Evolutionary conservation across 1,284 basidiomycete genomes (phyloP).

Genomic region (Puccinia novopanici): DNA sequence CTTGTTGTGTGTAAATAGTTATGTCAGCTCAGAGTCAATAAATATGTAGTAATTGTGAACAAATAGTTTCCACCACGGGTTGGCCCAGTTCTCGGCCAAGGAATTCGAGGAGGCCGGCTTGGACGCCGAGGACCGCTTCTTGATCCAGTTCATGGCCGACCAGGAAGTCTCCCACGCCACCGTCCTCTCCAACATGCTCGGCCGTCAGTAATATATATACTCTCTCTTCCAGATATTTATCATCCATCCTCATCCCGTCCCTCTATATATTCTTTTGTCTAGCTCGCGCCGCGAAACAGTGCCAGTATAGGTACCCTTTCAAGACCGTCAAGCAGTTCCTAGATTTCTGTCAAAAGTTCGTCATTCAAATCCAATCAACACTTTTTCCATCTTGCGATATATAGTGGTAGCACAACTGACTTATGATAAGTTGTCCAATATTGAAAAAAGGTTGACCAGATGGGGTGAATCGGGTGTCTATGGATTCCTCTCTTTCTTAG

Average conservation of each 20-base stretch:
- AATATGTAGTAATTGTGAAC: too few species aligned
- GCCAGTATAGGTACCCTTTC: constrained; percentile 69
- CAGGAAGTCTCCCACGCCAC: constrained; percentile 37
- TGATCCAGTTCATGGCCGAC: constrained; percentile 65
- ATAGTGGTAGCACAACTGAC: too few species aligned
- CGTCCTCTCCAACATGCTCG: constrained; percentile 64
- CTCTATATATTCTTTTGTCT: constrained; percentile 9
- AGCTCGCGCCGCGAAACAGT: constrained; percentile 63
- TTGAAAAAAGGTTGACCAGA: constrained; percentile 60
- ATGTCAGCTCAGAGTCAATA: too few species aligned
- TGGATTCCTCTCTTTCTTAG: constrained; percentile 68
- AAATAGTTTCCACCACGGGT: constrained; percentile 66
- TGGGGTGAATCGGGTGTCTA: constrained; percentile 69
- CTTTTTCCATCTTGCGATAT: background rate
- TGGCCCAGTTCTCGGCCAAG: constrained; percentile 64
- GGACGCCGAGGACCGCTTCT: constrained; percentile 64
- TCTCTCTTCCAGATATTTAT: background rate
- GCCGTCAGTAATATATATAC: constrained; percentile 53
- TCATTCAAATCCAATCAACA: background rate
- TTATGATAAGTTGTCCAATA: too few species aligned
- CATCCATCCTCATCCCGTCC: background rate
- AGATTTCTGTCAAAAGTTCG: constrained; percentile 67
- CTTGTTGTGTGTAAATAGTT: too few species aligned
- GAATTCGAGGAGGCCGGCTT: constrained; percentile 68
- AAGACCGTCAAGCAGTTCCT: constrained; percentile 67